Percentiles rank a stretch among this genome's conserved stretches.
Evolutionary conservation across 192 early-diverging fungal species (phyloP).

Genomic region (Kickxella alabastrina): DNA sequence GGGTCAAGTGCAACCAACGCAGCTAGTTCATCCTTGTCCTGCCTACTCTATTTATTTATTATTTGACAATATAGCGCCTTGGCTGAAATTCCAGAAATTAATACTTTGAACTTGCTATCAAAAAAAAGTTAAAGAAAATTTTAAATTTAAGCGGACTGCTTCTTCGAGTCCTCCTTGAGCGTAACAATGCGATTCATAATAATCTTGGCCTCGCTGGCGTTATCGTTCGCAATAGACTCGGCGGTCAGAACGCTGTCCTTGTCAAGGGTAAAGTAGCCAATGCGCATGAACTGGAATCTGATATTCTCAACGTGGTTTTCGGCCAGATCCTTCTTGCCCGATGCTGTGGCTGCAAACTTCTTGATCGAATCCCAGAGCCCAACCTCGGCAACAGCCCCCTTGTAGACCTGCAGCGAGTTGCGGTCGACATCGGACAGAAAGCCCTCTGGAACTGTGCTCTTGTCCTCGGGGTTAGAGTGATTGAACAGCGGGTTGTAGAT

Average conservation of each 20-base stretch:
- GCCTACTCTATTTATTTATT: too few relatives aligned
- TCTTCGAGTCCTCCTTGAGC: constrained; percentile 67
- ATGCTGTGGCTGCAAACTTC: constrained; percentile 40
- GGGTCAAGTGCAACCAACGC: too few relatives aligned
- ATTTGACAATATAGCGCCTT: too few relatives aligned
- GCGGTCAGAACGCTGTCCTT: constrained; percentile 70
- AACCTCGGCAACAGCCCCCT: constrained; percentile 75
- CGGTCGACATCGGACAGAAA: constrained; percentile 87
- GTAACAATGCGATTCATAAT: constrained; percentile 67
- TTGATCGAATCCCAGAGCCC: constrained; percentile 71
- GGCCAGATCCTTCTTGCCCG: constrained; percentile 52
- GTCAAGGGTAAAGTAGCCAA: constrained; percentile 99
- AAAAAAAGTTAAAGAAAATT: too few relatives aligned
- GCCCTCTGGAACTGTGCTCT: constrained; percentile 78
- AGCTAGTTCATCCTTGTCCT: too few relatives aligned
- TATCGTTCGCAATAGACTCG: constrained; percentile 56
- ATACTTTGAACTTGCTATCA: too few relatives aligned
- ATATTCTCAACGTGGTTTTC: constrained; percentile 72
- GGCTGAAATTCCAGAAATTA: too few relatives aligned
- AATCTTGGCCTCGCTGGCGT: constrained; percentile 57
- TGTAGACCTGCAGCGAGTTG: constrained; percentile 66
- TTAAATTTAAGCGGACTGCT: constrained; percentile 32
- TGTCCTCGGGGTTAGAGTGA: constrained; percentile 80
- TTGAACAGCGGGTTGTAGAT: constrained; percentile 85
- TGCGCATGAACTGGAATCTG: constrained; percentile 89